Evolutionary conservation across 805 yeast genomes (phyloP), one percentile per base, ranked within the genome.

Genomic region (Ogataea siamensis): DNA sequence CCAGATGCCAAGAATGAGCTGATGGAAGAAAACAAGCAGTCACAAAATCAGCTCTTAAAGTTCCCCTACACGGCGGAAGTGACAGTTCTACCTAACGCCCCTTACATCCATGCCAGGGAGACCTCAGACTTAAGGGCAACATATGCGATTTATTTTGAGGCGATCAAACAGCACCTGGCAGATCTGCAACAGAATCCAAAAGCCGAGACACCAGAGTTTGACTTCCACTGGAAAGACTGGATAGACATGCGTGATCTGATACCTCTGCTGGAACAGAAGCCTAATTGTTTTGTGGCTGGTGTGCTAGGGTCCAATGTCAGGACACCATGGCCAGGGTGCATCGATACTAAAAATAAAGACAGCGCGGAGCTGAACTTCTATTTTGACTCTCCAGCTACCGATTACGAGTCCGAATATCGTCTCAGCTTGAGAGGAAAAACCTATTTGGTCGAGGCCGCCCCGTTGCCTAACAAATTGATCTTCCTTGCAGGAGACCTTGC

Each of bases 171-270:
- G 26, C 64, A 59, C 34, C 54, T 45, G 39, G 42, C 37, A 45
- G 53, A 44, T 39, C 34, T 50, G 46, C 42, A 53, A 43, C 12
- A 46, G 15, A 37, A 51, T 26, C 43, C 66, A 32, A 39, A 56
- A 45, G 45, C 47, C n/a, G 39, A 45, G 5, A 67, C 68, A 2
- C 64, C 70, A 0, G 62, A 55, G 12, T 57, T 64, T 30, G 62
- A 55, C 13, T 75, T 76, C 56, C 74, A 74, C 46, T 76, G 80
- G 81, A 64, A 63, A 40, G 81, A 76, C 51, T 75, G 79, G 72
- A 64, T 67, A 4, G 78, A 74, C 41, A 59, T 74, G 58, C 63
- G 68, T 6, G 58, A 61, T 16, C 55, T 72, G 43, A 58, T 64
- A 32, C 68, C 68, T 0, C 41, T 66, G 20, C 37, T 65, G 5